Percentiles rank a stretch among this genome's conserved stretches.
Conservation (phyloP, 2,329 filamentous ascomycete genomes). For the Calycina marina region DNA sequence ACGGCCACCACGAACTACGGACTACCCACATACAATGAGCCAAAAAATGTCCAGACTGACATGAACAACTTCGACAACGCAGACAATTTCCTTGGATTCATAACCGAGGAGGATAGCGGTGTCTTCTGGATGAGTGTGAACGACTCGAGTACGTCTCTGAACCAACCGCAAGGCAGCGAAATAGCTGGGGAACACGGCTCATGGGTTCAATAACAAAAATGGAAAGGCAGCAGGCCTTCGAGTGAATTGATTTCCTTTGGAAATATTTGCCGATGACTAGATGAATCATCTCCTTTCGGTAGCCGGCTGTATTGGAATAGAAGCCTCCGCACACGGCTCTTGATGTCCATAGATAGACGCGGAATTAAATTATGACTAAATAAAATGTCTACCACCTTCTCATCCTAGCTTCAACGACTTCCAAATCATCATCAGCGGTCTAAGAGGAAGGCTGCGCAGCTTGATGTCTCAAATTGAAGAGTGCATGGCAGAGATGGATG, state of each 20-base stretch:
- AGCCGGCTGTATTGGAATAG: too few species aligned
- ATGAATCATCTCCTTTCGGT: constrained; percentile 7
- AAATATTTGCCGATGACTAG: constrained; percentile 16
- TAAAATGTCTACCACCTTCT: too few species aligned
- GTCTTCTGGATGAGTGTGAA: constrained; percentile 28
- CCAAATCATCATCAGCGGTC: too few species aligned
- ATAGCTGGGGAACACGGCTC: constrained; percentile 18
- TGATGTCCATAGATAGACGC: too few species aligned
- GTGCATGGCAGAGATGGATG: too few species aligned
- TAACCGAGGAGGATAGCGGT: constrained; percentile 34
- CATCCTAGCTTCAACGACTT: too few species aligned
- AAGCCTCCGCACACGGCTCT: too few species aligned
- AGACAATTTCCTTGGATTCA: constrained; percentile 23
- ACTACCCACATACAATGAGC: constrained; percentile 18
- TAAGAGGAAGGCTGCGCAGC: too few species aligned
- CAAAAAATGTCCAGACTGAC: constrained; percentile 29
- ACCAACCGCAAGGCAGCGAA: constrained; percentile 11
- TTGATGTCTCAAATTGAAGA: too few species aligned
- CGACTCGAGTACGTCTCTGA: constrained; percentile 8
- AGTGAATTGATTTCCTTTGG: constrained; percentile 13
- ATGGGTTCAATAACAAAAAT: constrained; percentile 22
- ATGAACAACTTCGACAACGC: constrained; percentile 25
- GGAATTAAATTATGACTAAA: too few species aligned
- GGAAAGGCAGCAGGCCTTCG: constrained; percentile 23
- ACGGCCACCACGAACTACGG: constrained; percentile 9